Evolutionary conservation across 2,329 filamentous ascomycete species (phyloP).

Genomic region (Nigrospora oryzae): DNA sequence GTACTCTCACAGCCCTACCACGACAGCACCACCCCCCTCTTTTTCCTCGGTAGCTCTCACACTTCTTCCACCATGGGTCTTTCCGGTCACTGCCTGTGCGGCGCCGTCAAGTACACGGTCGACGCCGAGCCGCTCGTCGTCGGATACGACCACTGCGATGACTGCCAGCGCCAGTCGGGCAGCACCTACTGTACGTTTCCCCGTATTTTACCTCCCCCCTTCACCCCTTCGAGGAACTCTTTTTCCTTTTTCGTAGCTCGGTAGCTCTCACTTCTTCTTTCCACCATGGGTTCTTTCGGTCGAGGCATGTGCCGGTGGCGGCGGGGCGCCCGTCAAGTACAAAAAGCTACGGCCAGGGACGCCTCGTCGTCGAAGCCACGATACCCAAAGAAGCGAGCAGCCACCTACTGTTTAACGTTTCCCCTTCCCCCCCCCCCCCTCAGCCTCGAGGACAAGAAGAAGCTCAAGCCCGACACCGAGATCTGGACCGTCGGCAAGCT

Average conservation of each 20-base stretch:
- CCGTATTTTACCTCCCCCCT: not conserved
- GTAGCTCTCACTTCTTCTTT: not conserved
- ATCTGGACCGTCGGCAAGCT: conserved; percentile 64
- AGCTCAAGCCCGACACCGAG: conserved; percentile 59
- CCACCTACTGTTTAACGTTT: conserved; percentile 55
- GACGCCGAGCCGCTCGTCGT: conserved; percentile 25
- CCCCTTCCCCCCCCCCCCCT: conserved; percentile 25
- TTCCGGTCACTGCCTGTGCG: conserved; percentile 63
- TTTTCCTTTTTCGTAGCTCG: not conserved
- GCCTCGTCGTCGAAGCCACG: too few relatives aligned
- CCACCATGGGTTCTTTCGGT: too few relatives aligned
- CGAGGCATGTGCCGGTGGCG: too few relatives aligned
- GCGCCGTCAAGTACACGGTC: conserved; percentile 60
- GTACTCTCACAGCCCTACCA: too few relatives aligned
- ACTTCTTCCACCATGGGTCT: conserved; percentile 46
- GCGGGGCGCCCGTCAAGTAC: too few relatives aligned
- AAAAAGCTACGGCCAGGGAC: too few relatives aligned
- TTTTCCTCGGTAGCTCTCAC: too few relatives aligned
- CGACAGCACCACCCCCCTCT: too few relatives aligned
- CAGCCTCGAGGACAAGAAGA: conserved; percentile 57
- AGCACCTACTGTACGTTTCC: conserved; percentile 54
- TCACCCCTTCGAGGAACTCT: not conserved
- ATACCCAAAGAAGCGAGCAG: too few relatives aligned
- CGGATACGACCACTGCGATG: conserved; percentile 65
- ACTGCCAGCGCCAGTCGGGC: conserved; percentile 63